Conservation (phyloP, 352 stramenopile genomes). For the Globisporangium uncinulatum region DNA sequence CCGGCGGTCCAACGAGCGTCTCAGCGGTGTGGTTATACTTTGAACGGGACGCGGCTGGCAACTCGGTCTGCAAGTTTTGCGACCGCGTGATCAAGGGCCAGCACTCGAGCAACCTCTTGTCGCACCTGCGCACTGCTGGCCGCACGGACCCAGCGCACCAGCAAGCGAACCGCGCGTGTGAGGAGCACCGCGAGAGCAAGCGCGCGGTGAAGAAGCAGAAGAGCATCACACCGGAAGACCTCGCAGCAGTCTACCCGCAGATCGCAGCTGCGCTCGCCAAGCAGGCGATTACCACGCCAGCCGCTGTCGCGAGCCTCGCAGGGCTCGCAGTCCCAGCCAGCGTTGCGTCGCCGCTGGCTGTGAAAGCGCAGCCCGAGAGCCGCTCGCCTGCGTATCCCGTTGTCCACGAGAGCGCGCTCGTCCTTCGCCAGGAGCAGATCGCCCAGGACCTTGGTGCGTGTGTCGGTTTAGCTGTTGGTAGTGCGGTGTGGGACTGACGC, state of each 20-base stretch:
- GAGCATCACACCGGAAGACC: slow-evolving; percentile 47
- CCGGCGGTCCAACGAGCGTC: slow-evolving; percentile 47
- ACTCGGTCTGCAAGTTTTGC: slow-evolving; percentile 84
- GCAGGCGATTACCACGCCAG: not conserved
- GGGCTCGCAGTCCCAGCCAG: not conserved
- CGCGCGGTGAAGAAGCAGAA: slow-evolving; percentile 76
- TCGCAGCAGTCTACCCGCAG: slow-evolving; percentile 38
- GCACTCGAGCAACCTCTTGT: slow-evolving; percentile 80
- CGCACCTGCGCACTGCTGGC: slow-evolving; percentile 66
- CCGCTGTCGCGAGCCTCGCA: not conserved
- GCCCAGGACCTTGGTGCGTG: slow-evolving; percentile 54
- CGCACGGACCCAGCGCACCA: slow-evolving; percentile 65
- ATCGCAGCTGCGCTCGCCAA: slow-evolving; percentile 21
- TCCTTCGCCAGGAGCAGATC: slow-evolving; percentile 55
- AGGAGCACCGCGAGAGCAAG: slow-evolving; percentile 78
- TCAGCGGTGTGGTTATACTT: slow-evolving; percentile 85
- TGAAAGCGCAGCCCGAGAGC: slow-evolving; percentile 45
- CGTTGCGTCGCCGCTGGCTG: not conserved
- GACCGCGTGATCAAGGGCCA: slow-evolving; percentile 81
- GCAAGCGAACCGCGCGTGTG: slow-evolving; percentile 66
- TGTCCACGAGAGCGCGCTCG: slow-evolving; percentile 9
- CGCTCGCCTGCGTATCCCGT: slow-evolving; percentile 16
- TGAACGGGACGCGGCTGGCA: slow-evolving; percentile 65
- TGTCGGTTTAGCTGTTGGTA: not conserved
- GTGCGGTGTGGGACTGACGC: not conserved